Conservation (phyloP, 2,329 filamentous ascomycete genomes). For the Colletotrichum gloeosporioides region DNA sequence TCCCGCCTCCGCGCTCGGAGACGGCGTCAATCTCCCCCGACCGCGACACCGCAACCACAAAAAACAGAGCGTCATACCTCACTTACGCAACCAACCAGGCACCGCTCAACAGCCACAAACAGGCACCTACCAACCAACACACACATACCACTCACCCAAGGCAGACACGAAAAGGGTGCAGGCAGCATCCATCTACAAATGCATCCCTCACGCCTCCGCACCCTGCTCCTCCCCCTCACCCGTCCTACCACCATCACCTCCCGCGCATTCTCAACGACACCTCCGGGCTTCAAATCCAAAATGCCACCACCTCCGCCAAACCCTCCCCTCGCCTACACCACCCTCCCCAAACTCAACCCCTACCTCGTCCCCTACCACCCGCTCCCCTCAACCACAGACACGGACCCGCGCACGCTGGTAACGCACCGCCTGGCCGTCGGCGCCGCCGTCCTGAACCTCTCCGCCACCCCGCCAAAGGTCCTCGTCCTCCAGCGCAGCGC, state of each 20-base stretch:
- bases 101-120: not conserved
- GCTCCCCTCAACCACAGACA: not conserved
- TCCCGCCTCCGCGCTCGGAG: not conserved
- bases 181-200: not conserved
- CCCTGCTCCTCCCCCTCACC: not conserved
- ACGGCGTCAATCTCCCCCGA: not conserved
- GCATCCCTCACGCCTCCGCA: not conserved
- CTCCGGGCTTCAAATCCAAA: not conserved
- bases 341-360: not conserved
- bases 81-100: not conserved
- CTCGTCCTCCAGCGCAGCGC: slow-evolving; percentile 46
- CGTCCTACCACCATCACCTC: not conserved
- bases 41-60: not conserved
- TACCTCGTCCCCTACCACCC: slow-evolving; percentile 13
- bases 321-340: slow-evolving; percentile 16
- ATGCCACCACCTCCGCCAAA: slow-evolving; percentile 19
- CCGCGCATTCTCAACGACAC: not conserved
- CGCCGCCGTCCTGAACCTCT: slow-evolving; percentile 13
- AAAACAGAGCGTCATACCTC: not conserved
- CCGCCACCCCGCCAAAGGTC: slow-evolving; percentile 27
- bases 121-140: not conserved
- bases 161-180: not conserved
- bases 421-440: slow-evolving; percentile 18
- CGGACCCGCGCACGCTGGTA: not conserved
- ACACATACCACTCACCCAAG: not conserved